Evolutionary conservation across 768 basidiomycete species (phyloP).

Genomic region (Lentinula lateritia): DNA sequence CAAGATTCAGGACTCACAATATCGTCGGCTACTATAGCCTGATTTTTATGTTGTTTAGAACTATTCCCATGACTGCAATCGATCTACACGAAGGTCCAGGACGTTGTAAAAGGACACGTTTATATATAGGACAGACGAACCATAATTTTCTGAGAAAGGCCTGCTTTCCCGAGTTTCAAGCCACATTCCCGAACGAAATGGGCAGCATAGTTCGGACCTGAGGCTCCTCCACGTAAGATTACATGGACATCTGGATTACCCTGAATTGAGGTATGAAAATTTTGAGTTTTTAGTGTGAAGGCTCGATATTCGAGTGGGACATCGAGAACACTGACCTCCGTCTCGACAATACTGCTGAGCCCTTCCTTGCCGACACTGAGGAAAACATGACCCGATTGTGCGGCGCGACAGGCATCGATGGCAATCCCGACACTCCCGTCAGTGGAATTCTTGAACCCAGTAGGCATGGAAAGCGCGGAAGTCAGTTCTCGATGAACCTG

Average conservation of each 20-base stretch:
- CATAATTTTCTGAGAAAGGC: conserved; percentile 80
- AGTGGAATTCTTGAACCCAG: conserved; percentile 98
- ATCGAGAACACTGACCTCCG: conserved; percentile 46
- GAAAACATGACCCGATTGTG: conserved; percentile 89
- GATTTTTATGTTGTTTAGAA: conserved; percentile 84
- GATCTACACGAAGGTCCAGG: conserved; percentile 43
- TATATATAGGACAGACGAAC: conserved; percentile 31
- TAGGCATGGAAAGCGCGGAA: conserved; percentile 88
- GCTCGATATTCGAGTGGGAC: not conserved
- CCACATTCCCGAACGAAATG: conserved; percentile 76
- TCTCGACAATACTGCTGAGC: conserved; percentile 91
- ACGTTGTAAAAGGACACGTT: not conserved
- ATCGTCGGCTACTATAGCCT: conserved; percentile 84
- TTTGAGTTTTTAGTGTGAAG: conserved; percentile 1
- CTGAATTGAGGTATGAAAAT: conserved; percentile 27
- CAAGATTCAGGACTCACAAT: conserved; percentile 50
- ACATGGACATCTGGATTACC: conserved; percentile 92
- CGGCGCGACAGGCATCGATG: conserved; percentile 92
- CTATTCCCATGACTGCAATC: conserved; percentile 98
- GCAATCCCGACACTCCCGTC: conserved; percentile 91
- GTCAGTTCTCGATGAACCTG: conserved; percentile 81
- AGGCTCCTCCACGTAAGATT: conserved; percentile 86
- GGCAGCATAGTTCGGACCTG: conserved; percentile 84
- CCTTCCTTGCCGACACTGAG: conserved; percentile 97
- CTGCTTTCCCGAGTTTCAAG: conserved; percentile 73